Evolutionary conservation across 2,329 filamentous ascomycete genomes (phyloP).

Genomic region (Capronia epimyces): DNA sequence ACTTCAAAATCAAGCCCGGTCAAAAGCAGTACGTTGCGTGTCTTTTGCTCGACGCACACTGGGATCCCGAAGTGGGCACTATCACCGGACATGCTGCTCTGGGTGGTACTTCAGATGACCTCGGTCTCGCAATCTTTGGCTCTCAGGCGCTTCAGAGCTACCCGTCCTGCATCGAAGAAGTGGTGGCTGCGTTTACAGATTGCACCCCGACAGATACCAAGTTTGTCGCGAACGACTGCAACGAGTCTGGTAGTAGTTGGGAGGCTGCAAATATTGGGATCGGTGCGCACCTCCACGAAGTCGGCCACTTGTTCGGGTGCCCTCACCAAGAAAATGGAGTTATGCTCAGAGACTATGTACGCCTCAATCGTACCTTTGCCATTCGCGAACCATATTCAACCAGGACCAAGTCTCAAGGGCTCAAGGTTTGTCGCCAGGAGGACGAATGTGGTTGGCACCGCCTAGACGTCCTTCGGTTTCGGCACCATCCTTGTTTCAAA

Average conservation of each 20-base stretch:
- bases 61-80: conserved; percentile 66
- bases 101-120: conserved; percentile 61
- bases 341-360: conserved; percentile 85
- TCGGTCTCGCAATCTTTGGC: conserved; percentile 84
- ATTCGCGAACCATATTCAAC: conserved; percentile 79
- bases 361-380: conserved; percentile 75
- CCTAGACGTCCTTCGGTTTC: conserved; percentile 80
- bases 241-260: conserved; percentile 85
- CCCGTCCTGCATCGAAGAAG: conserved; percentile 80
- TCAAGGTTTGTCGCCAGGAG: conserved; percentile 62
- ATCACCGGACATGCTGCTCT: conserved; percentile 78
- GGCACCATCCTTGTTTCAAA: conserved; percentile 82
- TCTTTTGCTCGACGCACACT: conserved; percentile 80
- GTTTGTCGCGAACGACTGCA: conserved; percentile 76
- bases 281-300: conserved; percentile 85
- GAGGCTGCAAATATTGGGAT: conserved; percentile 93
- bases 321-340: conserved; percentile 86
- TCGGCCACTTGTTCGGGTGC: conserved; percentile 83
- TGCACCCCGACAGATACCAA: conserved; percentile 82
- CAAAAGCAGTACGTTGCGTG: conserved; percentile 87
- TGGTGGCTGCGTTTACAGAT: conserved; percentile 81
- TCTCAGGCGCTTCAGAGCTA: conserved; percentile 91
- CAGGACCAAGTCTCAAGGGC: conserved; percentile 73
- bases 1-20: conserved; percentile 68
- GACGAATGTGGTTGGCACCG: conserved; percentile 92